Evolutionary conservation across 164 flowering plant species (phyloP).

Genomic region (Macadamia tetraphylla): DNA sequence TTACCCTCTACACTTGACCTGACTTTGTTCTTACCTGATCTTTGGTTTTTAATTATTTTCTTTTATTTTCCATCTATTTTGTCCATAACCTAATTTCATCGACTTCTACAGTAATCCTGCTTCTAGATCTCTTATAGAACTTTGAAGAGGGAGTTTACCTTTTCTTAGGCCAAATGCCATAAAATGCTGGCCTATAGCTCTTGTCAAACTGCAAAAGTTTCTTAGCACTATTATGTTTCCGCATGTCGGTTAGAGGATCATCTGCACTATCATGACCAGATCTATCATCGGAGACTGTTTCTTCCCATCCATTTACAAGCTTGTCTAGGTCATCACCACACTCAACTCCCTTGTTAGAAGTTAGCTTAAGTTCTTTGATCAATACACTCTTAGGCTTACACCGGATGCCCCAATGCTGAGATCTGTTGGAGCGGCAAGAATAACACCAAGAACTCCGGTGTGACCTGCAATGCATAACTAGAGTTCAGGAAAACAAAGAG

Average conservation of each 20-base stretch:
- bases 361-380: slow-evolving; percentile 72
- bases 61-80: neutral
- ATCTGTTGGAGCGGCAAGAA: slow-evolving; percentile 32
- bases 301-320: slow-evolving; percentile 49
- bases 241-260: slow-evolving; percentile 15
- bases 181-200: slow-evolving; percentile 90
- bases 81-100: too few species aligned
- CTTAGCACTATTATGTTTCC: slow-evolving; percentile 30
- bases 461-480: slow-evolving; percentile 36
- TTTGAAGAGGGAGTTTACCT: slow-evolving; percentile 35
- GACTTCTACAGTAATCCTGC: too few species aligned
- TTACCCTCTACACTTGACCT: too few species aligned
- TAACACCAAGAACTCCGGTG: slow-evolving; percentile 66
- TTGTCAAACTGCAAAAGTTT: slow-evolving; percentile 89
- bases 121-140: too few species aligned
- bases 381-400: slow-evolving; percentile 60
- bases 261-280: slow-evolving; percentile 18
- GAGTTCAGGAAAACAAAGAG: neutral
- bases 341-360: slow-evolving; percentile 23
- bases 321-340: slow-evolving; percentile 43
- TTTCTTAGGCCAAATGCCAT: slow-evolving; percentile 74
- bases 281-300: slow-evolving; percentile 23
- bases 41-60: too few species aligned
- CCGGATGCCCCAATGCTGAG: slow-evolving; percentile 74
- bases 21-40: too few species aligned